These are phyloP conservation scores for Pythium sukuiense DNA, from an alignment of 352 stramenopile species.

Conservation along the genomic window DNA sequence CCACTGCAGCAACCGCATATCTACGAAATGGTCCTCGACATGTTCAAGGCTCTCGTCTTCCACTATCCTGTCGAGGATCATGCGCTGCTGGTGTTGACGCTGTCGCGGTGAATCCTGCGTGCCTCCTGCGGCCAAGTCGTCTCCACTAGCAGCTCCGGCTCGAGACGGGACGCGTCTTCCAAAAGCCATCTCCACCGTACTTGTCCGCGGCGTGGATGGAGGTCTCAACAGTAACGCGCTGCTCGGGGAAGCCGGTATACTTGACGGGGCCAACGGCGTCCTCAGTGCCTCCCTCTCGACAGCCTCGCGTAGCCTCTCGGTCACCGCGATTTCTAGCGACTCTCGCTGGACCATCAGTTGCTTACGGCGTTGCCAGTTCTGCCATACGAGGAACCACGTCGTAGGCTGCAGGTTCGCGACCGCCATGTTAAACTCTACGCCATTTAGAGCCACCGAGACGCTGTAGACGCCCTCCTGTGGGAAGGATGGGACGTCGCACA, in stretches of 20 bases:
- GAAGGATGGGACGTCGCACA: constrained; percentile 52
- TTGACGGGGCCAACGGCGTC: neutral
- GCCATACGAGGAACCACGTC: constrained; percentile 79
- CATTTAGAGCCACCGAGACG: constrained; percentile 64
- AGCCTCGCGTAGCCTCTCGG: neutral
- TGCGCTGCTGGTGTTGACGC: constrained; percentile 8
- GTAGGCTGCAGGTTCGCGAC: constrained; percentile 29
- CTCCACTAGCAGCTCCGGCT: neutral
- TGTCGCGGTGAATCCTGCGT: constrained; percentile 8
- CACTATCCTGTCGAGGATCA: constrained; percentile 22
- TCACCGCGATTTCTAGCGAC: constrained; percentile 7
- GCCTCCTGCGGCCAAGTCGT: neutral
- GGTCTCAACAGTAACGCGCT: constrained; percentile 1
- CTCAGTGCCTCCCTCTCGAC: neutral
- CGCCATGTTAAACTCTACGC: constrained; percentile 58
- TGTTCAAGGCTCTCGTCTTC: constrained; percentile 32
- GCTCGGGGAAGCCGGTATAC: neutral
- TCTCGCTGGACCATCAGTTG: constrained; percentile 21
- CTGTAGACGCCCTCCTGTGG: constrained; percentile 66
- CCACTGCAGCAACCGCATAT: constrained; percentile 52
- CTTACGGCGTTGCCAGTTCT: constrained; percentile 83
- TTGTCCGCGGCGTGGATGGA: constrained; percentile 1
- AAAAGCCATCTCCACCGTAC: constrained; percentile 22
- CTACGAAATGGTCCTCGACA: constrained; percentile 30
- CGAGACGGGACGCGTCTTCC: constrained; percentile 11